Percentiles rank a stretch among this genome's conserved stretches.
Evolutionary conservation across 2,329 filamentous ascomycete species (phyloP).

Genomic region (Parascedosporium putredinis): DNA sequence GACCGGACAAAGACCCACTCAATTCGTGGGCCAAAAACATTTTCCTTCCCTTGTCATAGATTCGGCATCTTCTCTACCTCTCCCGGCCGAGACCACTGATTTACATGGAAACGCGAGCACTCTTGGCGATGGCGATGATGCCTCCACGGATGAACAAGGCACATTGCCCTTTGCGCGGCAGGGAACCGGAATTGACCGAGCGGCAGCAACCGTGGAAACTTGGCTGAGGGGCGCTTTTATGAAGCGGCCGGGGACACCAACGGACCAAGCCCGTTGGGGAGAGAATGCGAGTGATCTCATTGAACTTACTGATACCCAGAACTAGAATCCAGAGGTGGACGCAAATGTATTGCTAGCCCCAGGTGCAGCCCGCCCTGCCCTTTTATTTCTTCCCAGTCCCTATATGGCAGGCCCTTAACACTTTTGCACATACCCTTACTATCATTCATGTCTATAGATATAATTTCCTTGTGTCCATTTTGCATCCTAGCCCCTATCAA

Average conservation of each 20-base stretch:
- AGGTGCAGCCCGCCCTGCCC: too few species aligned
- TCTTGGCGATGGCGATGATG: too few species aligned
- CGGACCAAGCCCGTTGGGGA: slow-evolving; percentile 21
- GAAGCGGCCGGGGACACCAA: slow-evolving; percentile 45
- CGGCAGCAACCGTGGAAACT: slow-evolving; percentile 77
- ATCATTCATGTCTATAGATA: too few species aligned
- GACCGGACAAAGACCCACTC: slow-evolving; percentile 73
- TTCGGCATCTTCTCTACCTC: slow-evolving; percentile 54
- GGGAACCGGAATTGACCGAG: slow-evolving; percentile 59
- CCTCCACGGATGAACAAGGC: too few species aligned
- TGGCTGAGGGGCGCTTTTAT: slow-evolving; percentile 79
- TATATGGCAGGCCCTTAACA: too few species aligned
- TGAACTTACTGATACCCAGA: slow-evolving; percentile 55
- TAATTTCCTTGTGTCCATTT: too few species aligned
- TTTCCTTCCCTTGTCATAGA: slow-evolving; percentile 69
- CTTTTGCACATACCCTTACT: too few species aligned
- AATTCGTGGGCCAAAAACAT: slow-evolving; percentile 77
- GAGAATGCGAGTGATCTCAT: slow-evolving; percentile 54
- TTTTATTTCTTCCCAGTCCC: too few species aligned
- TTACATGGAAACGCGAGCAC: too few species aligned
- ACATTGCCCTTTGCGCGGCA: slow-evolving; percentile 28
- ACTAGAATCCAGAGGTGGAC: too few species aligned
- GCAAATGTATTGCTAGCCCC: too few species aligned
- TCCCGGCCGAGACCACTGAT: slow-evolving; percentile 52
- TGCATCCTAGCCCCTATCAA: too few species aligned